Evolutionary conservation across 768 basidiomycete species (phyloP), one percentile per base, ranked within the genome.

Genomic region (Leccinum olivaceopallidum): DNA sequence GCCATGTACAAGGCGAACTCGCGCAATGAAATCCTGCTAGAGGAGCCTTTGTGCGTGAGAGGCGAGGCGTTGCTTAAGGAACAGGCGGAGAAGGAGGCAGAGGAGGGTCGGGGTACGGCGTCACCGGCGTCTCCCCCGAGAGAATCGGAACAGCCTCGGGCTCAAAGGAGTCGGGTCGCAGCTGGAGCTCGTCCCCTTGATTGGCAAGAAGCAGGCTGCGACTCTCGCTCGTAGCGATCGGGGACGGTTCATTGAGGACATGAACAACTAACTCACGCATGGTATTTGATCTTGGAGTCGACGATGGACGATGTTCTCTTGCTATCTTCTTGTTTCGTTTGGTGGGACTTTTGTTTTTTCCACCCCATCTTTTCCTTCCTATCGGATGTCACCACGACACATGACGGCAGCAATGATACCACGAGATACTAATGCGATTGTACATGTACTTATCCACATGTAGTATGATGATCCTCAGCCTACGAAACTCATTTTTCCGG

Each of bases 1-100:
- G 93, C 90, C 2, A 73, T 83, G 3, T 96, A 79, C 80, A 95
- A 94, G 71, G 86, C 94, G 18, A 98, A 98, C 74, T 90, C 87
- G 16, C 81, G 95, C 61, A 97, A 98, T 67, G 95, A 92, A 10
- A 83, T 83, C 6, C 76, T 97, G 52, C 79, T 98, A 52, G 93
- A 95, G 69, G 92, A 94, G 72, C 94, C 84, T 73, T 75, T 97
- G 57, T 81, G 88, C 37, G 79, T 92, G 34, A 81, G 95, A 50
- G 93, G 91, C 0, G 86, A 89, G 59, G 87, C 91, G 67, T 86
- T 80, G 68, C 70, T 93, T 53, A 85, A 81, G 69, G 64, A 80
- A 60, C 75, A 80, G 58, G 78, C 76, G 1, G 78, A 69, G 64
- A 66, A 63, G 39, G 70, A 67, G 56, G 67, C 65, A 53, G 71